Base-by-base conservation (phyloP, 805 yeast genomes). In the Candida parachauliodes region DNA sequence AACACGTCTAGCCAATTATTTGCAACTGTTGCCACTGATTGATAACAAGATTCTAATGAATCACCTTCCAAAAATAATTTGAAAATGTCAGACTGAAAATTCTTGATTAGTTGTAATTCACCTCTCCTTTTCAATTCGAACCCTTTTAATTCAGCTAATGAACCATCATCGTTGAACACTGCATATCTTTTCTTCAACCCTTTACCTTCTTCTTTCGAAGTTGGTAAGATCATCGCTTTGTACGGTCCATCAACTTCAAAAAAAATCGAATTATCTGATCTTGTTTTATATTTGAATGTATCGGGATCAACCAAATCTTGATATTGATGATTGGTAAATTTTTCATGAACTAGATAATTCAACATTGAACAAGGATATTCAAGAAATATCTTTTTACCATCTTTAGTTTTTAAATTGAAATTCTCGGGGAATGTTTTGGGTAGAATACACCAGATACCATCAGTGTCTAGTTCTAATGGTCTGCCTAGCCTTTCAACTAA, bases 161-260 rank as follows among this genome's bases (percentile, higher is more conserved):
- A 70, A 1, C 98, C 98, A 59, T 94, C 97, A 40, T 83, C 79
- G 55, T 93, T 93, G 65, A 93, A 93, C 4, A 93, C 99, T 2
- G 98, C 99, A 54, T 93, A 93, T 51, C 99, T 76, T 52, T 93
- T 93, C 59, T 93, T 93, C 54, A 93, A 72, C 47, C 96, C 96
- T 60, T 89, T 89, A 32, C 96, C 98, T 69, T 94, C 98, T 56
- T 93, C 98, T 46, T 88, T 87, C 0, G 98, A 91, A 0, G 98
- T 88, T 4, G 99, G 99, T 36, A 93, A 71, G 40, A 93, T 77
- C 98, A 93, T 93, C 0, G 98, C 98, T 51, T 80, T 84, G 57
- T 93, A 93, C 1, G 99, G 99, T 8, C 99, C 99, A 66, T 93
- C 99, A 14, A 94, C 96, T 57, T 93, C 99, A 49, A 93, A 93